Percentiles rank a stretch among this genome's conserved stretches.
phyloP scores from a whole-genome alignment of 2,329 filamentous ascomycete species.

The Aspergillus ochraceus region DNA sequence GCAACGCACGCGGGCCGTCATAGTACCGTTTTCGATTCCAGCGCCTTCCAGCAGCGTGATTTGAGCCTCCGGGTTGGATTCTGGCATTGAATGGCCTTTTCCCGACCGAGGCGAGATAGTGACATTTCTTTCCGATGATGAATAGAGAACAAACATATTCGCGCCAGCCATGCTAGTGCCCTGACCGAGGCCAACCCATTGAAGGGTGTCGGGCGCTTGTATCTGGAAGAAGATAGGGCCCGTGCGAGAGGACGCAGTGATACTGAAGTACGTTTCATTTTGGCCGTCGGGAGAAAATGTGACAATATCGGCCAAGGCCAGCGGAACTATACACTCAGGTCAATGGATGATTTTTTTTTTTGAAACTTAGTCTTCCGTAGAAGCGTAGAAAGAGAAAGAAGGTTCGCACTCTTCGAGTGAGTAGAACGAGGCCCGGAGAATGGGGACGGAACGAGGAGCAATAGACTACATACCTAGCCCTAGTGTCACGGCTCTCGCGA shows the following conservation, averaged over 20 bases:
- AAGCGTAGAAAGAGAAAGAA: too few species aligned
- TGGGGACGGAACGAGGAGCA: not conserved
- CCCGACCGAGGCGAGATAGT: conserved; percentile 60
- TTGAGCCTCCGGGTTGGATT: conserved; percentile 44
- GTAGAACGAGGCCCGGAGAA: not conserved
- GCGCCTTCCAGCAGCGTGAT: conserved; percentile 60
- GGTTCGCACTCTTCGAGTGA: not conserved
- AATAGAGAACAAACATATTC: conserved; percentile 64
- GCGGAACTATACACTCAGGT: not conserved
- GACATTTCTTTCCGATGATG: conserved; percentile 55
- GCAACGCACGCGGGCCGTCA: conserved; percentile 59
- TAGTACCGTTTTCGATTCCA: conserved; percentile 52
- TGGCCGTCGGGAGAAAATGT: conserved; percentile 17
- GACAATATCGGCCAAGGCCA: conserved; percentile 2
- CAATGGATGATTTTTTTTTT: not conserved
- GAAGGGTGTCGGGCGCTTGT: conserved; percentile 36
- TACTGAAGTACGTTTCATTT: conserved; percentile 40
- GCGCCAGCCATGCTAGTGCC: conserved; percentile 56
- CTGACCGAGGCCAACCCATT: conserved; percentile 61
- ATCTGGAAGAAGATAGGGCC: conserved; percentile 65
- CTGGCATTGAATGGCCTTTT: conserved; percentile 50
- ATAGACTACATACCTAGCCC: not conserved
- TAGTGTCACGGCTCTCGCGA: not conserved
- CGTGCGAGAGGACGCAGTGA: conserved; percentile 50
- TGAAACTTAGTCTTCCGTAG: not conserved